Base-by-base conservation (phyloP, 495 filamentous ascomycete genomes). In the Bacidia gigantensis region DNA sequence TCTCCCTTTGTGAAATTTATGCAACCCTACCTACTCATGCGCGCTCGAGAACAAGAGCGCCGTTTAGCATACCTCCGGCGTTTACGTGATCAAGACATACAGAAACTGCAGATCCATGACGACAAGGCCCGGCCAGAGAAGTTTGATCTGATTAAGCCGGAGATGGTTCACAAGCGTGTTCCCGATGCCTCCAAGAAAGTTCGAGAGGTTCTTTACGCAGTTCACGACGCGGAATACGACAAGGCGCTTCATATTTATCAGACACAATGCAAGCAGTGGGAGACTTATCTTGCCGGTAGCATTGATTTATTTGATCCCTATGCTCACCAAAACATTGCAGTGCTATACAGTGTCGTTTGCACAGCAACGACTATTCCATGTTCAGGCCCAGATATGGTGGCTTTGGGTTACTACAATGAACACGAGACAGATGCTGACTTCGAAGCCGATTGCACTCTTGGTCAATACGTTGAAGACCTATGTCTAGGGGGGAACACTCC, bases 1-100 rank as follows among this genome's bases (percentile, higher is more conserved):
- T 97, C 93, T 0, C 93, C 93, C 2, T 97, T 94, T 59, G 93
- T 97, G 41, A 89, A 85, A 64, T 97, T 96, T 60, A 82, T 84
- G 61, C 86, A 88, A 60, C 93, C 93, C 1, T 94, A 96, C 67
- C 75, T 96, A 11, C 74, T 99, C 17, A 93, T 88, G 79, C 83
- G 82, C 50, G 85, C 89, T 43, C 80, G 93, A 48, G 90, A 94
- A 63, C 83, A 96, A 63, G 93, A 97, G 63, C 75, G 84, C 52
- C 81, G 81, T 48, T 63, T 97, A 14, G 74, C 79, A 0, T 86
- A 92, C 62, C 74, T 96, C 24, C 87, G 84, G 63, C 72, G 81
- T 45, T 71, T 96, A 9, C 81, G 84, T 25, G 87, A 96, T 56
- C 83, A 88, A 60, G 83, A 92, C 58, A 70, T 62, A 12, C 56